These are phyloP conservation scores for Nitzschia sp. DNA, from an alignment of 108 stramenopile genomes.

Conservation along the genomic window DNA sequence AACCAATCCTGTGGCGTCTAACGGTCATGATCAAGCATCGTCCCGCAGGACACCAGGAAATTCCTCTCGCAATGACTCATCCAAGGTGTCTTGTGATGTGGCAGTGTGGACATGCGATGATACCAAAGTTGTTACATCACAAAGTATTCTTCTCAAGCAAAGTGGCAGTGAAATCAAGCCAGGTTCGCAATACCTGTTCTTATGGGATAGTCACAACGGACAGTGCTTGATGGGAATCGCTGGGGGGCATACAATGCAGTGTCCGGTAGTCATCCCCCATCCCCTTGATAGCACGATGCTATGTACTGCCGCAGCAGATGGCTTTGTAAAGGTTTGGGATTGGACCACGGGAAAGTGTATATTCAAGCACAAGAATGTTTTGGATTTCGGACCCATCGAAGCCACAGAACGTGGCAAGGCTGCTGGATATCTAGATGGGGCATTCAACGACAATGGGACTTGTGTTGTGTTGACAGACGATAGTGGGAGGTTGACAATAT, in stretches of 20 bases:
- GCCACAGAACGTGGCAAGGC: conserved; percentile 43
- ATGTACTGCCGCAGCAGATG: conserved; percentile 73
- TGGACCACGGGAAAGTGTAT: conserved; percentile 62
- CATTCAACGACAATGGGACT: conserved; percentile 70
- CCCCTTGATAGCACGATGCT: conserved; percentile 65
- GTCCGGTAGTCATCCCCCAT: conserved; percentile 74
- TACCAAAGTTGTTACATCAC: conserved; percentile 72
- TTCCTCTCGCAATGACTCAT: conserved; percentile 20
- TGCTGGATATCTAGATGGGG: conserved; percentile 74
- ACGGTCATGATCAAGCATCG: neutral
- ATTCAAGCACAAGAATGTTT: conserved; percentile 56
- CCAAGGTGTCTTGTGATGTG: conserved; percentile 68
- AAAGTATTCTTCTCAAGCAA: conserved; percentile 61
- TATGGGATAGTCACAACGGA: conserved; percentile 79
- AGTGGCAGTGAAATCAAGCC: conserved; percentile 59
- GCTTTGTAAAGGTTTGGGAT: conserved; percentile 72
- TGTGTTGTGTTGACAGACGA: conserved; percentile 72
- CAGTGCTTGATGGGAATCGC: conserved; percentile 73
- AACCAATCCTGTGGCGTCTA: conserved; percentile 22
- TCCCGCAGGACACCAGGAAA: conserved; percentile 30
- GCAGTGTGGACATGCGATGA: conserved; percentile 80
- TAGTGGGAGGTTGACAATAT: conserved; percentile 61
- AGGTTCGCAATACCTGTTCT: conserved; percentile 68
- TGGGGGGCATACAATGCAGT: conserved; percentile 62
- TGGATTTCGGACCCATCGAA: conserved; percentile 52